Evolutionary conservation across 768 basidiomycete genomes (phyloP).

Genomic region (Leccinum arenicola): DNA sequence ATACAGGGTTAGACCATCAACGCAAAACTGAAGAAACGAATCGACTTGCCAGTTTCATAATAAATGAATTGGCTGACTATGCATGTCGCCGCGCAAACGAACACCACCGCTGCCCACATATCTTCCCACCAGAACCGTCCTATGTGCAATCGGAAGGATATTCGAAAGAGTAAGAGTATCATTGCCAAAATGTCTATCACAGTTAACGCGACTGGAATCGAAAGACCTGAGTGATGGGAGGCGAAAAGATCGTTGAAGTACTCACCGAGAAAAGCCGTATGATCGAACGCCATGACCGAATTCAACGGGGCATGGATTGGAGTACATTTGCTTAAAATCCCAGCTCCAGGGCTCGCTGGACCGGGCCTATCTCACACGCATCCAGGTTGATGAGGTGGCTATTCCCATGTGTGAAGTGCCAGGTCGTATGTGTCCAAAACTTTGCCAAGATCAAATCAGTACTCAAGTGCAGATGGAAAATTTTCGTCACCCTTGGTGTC

Average conservation of each 20-base stretch:
- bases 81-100: background rate
- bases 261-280: background rate
- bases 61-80: background rate
- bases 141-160: conserved; percentile 13
- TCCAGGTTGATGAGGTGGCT: background rate
- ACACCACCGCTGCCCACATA: conserved; percentile 13
- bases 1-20: background rate
- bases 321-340: background rate
- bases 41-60: background rate
- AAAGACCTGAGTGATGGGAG: background rate
- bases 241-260: background rate
- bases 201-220: conserved; percentile 3
- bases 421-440: background rate
- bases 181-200: conserved; percentile 5
- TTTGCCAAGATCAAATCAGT: background rate
- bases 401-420: background rate
- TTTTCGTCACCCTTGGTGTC: background rate
- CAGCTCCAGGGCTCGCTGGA: background rate
- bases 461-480: background rate
- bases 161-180: conserved; percentile 14
- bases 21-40: background rate
- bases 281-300: background rate
- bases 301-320: background rate
- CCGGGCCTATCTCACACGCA: background rate
- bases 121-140: conserved; percentile 27